Percentiles rank a stretch among this genome's conserved stretches.
phyloP scores from a whole-genome alignment of 169 alveolate species.

The Plasmodium relictum region DNA sequence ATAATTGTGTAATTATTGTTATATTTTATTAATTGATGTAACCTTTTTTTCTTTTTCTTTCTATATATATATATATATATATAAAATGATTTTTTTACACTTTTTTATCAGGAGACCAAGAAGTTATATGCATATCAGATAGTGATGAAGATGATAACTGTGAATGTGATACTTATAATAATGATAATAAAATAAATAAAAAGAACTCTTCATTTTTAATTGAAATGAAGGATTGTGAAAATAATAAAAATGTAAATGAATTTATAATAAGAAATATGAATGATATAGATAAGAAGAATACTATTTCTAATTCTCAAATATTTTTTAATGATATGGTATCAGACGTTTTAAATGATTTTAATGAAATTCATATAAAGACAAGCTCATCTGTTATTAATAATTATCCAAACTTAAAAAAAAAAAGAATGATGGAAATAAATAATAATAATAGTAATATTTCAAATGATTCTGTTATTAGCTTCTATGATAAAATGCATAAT shows the following conservation, averaged over 20 bases:
- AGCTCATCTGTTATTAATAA: slow-evolving; percentile 1
- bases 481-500: slow-evolving; percentile 8
- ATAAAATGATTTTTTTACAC: neutral
- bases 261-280: slow-evolving; percentile 37
- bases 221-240: slow-evolving; percentile 20
- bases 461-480: slow-evolving; percentile 11
- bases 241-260: slow-evolving; percentile 9
- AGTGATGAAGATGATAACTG: slow-evolving; percentile 49
- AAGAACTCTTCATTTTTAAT: slow-evolving; percentile 9
- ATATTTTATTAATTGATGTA: no score
- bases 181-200: slow-evolving; percentile 15
- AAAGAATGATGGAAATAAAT: neutral
- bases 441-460: slow-evolving; percentile 14
- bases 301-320: slow-evolving; percentile 8
- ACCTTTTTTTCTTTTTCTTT: slow-evolving; percentile 7
- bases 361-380: slow-evolving; percentile 26
- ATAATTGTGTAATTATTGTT: no score
- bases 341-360: slow-evolving; percentile 51
- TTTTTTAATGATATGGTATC: slow-evolving; percentile 44
- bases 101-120: slow-evolving; percentile 29
- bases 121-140: slow-evolving; percentile 69
- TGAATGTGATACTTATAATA: neutral
- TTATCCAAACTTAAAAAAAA: slow-evolving; percentile 6
- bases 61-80: slow-evolving; percentile 1
- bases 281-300: slow-evolving; percentile 7